These are phyloP conservation scores for Saccharomycopsis hybrid DNA, from an alignment of 1,139 yeast genomes.

Conservation along the genomic window DNA sequence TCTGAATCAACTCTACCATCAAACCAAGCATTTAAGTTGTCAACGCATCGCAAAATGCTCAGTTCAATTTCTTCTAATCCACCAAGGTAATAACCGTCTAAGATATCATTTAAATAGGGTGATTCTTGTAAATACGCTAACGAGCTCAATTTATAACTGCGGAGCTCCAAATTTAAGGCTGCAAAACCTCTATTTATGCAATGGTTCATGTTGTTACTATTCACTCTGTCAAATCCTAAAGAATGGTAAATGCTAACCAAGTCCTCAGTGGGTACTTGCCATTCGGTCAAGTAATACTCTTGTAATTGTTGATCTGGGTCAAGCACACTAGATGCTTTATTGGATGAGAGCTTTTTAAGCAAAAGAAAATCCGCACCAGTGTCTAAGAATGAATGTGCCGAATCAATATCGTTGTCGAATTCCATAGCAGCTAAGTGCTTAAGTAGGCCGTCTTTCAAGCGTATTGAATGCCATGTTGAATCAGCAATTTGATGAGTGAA, in stretches of 20 bases:
- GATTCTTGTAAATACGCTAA: slow-evolving; percentile 32
- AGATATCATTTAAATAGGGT: slow-evolving; percentile 36
- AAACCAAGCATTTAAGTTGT: slow-evolving; percentile 37
- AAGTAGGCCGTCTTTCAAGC: slow-evolving; percentile 45
- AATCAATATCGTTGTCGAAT: slow-evolving; percentile 40
- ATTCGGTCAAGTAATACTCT: slow-evolving; percentile 31
- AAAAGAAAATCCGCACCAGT: slow-evolving; percentile 53
- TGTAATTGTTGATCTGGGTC: not conserved
- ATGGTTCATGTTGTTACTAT: slow-evolving; percentile 29
- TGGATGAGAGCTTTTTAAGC: slow-evolving; percentile 33
- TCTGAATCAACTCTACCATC: slow-evolving; percentile 19
- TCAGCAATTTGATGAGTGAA: slow-evolving; percentile 54
- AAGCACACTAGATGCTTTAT: slow-evolving; percentile 12
- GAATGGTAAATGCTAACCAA: slow-evolving; percentile 31
- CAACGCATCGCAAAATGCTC: slow-evolving; percentile 35
- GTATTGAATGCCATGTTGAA: slow-evolving; percentile 57
- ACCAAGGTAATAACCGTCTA: slow-evolving; percentile 45
- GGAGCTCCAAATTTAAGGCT: slow-evolving; percentile 39
- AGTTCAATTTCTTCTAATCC: slow-evolving; percentile 42
- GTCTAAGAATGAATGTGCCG: slow-evolving; percentile 49
- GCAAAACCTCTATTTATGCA: slow-evolving; percentile 48
- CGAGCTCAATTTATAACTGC: slow-evolving; percentile 29
- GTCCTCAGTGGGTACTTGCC: slow-evolving; percentile 41
- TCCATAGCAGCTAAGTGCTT: slow-evolving; percentile 41
- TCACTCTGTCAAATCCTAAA: slow-evolving; percentile 30